Evolutionary conservation across 163 green algal genomes (phyloP), one percentile per base, ranked within the genome.

Genomic region (Chlamydomonas reinhardtii): DNA sequence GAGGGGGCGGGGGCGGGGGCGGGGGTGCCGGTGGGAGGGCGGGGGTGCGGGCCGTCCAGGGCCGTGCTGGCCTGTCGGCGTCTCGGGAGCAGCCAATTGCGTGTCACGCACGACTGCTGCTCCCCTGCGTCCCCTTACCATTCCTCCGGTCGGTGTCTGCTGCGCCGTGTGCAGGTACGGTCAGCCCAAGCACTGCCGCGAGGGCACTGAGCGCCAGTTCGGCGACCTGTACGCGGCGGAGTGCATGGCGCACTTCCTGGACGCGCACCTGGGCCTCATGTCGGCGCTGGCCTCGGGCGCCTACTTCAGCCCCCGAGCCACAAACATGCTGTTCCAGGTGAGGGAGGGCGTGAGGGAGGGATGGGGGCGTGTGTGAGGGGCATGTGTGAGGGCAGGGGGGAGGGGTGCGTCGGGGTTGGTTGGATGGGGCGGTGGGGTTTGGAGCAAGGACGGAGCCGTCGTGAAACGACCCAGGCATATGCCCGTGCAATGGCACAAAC

Each of bases 241-340:
- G 59, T 97, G 91, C 66, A 85, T 88, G 27, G 77, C 90, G 1
- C 89, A 93, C 62, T 97, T 99, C 76, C 90, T 99, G 79, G 88
- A 98, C 72, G 94, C 94, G 16, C 92, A 97, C 68, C 88, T 99
- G 75, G 59, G 86, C 35, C 89, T 98, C 66, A 87, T 98, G 68
- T 89, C 88, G 24, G 54, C 71, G 1, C 76, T 96, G 66, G 86
- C 94, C 9, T 68, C 76, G 89, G 90, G 90, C 34, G 75, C 84
- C 52, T 95, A 96, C 86, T 71, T 97, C 72, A 91, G 93, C 56
- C 89, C 94, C 20, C 92, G 96, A 4, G 82, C 94, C 52, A 91
- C 92, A 56, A 94, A 97, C 78, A 70, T 94, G 48, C 37, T 92
- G 24, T 90, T 95, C 77, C 92, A 93, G 84, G 72, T 77, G 72